phyloP scores from a whole-genome alignment of 768 basidiomycete genomes.

The Holtermanniella nyarrowii region DNA sequence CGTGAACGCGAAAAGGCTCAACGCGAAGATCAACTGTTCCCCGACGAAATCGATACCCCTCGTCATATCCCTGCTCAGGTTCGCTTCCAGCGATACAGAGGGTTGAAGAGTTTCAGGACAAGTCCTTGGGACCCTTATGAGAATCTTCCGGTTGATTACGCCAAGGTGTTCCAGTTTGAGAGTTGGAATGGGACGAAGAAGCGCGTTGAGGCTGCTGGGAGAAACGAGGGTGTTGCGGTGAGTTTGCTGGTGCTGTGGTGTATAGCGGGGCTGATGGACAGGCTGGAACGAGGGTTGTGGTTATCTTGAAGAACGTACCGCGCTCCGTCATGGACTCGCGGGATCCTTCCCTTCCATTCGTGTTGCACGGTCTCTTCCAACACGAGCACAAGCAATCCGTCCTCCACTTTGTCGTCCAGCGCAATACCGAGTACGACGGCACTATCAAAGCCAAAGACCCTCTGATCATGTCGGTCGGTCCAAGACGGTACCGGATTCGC shows the following conservation, averaged over 20 bases:
- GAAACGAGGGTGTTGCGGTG: slow-evolving; percentile 59
- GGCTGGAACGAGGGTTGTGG: slow-evolving; percentile 71
- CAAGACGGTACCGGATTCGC: slow-evolving; percentile 69
- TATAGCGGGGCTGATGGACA: slow-evolving; percentile 35
- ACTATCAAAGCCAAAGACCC: slow-evolving; percentile 93
- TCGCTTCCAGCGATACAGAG: slow-evolving; percentile 85
- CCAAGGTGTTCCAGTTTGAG: slow-evolving; percentile 91
- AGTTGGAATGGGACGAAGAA: slow-evolving; percentile 75
- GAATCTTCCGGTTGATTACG: slow-evolving; percentile 87
- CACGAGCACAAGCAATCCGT: slow-evolving; percentile 95
- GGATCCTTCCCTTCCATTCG: slow-evolving; percentile 47
- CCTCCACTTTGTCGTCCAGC: slow-evolving; percentile 80
- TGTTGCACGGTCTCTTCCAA: slow-evolving; percentile 71
- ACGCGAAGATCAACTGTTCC: slow-evolving; percentile 76
- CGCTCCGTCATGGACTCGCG: slow-evolving; percentile 46
- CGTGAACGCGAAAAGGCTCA: slow-evolving; percentile 43
- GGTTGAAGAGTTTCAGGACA: slow-evolving; percentile 82
- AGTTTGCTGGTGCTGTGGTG: slow-evolving; percentile 12
- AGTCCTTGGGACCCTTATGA: slow-evolving; percentile 98
- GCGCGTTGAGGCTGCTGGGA: slow-evolving; percentile 49
- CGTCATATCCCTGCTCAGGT: slow-evolving; percentile 64
- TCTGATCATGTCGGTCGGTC: slow-evolving; percentile 76
- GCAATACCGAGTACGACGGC: slow-evolving; percentile 86
- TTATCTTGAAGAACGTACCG: slow-evolving; percentile 68
- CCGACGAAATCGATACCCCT: slow-evolving; percentile 93